Base-by-base conservation (phyloP, 2,329 filamentous ascomycete genomes). In the Hansfordia pulvinata region DNA sequence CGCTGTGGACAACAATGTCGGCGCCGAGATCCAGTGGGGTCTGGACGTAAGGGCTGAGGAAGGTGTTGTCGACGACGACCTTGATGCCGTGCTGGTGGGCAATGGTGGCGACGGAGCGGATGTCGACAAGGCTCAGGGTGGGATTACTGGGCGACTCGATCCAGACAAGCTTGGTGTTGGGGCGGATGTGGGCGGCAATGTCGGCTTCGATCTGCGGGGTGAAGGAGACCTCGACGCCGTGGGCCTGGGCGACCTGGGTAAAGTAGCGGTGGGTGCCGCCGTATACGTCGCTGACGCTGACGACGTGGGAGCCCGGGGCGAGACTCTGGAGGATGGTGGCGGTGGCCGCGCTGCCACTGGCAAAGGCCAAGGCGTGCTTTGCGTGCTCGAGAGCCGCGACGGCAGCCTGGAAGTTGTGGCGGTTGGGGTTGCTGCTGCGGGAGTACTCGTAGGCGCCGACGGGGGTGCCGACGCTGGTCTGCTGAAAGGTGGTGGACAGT, bases 41-140 rank as follows among this genome's bases (percentile, higher is more conserved):
- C 60, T 98, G 90, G 25, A 98, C 70, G 52, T 96, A 98, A 17
- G 90, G 90, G 34, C 80, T 88, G 48, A 96, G 65, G 64, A 98
- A 98, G 12, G 90, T 98, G 63, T 98, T 98, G 63, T 98, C 90
- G 21, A 98, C 90, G n/a, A 98, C 90, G 22, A 98, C 90, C 49
- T 83, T 65, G 44, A 96, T 83, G 35, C 86, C 88, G 46, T 83
- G 81, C 43, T 77, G 64, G 54, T 96, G 90, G 11, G 90, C 90
- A 29, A 79, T 68, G 16, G 72, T 73, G 16, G 81, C 78, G 20
- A 98, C 80, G 28, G 82, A 77, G 42, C 81, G 68, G 49, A 98
- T 93, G 56, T 98, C 88, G 37, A 96, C 88, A 25, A 98, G 69
- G 16, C 81, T 75, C 30, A 98, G 66, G 6, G 90, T 98, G 1